These are phyloP conservation scores for Candida golubevii DNA, from an alignment of 805 yeast species.

Conservation along the genomic window DNA sequence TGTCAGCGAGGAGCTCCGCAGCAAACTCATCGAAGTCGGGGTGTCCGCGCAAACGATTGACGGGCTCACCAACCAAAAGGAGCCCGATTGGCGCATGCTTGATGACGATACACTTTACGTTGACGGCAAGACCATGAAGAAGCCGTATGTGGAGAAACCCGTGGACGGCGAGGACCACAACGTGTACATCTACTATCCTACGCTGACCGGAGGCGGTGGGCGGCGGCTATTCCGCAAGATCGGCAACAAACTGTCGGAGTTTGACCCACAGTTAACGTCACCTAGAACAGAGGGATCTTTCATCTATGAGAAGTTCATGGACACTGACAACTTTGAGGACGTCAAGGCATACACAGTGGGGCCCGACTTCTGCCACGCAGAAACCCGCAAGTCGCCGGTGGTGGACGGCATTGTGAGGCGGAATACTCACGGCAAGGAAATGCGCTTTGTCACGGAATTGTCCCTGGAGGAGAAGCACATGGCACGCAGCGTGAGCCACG, in stretches of 20 bases:
- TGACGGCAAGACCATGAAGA: conserved; percentile 64
- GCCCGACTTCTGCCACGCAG: conserved; percentile 88
- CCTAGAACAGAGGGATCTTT: conserved; percentile 91
- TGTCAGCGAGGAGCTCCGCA: conserved; percentile 52
- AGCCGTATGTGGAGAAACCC: conserved; percentile 97
- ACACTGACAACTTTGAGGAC: conserved; percentile 96
- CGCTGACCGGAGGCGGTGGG: conserved; percentile 95
- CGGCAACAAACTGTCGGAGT: conserved; percentile 95
- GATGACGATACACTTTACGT: conserved; percentile 75
- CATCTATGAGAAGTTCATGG: conserved; percentile 93
- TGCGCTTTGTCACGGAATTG: conserved; percentile 81
- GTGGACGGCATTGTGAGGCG: conserved; percentile 98
- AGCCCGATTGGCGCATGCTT: conserved; percentile 82
- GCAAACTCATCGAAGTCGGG: conserved; percentile 43
- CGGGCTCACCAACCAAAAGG: conserved; percentile 60
- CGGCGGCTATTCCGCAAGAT: conserved; percentile 89
- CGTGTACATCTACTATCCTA: conserved; percentile 85
- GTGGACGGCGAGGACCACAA: conserved; percentile 99
- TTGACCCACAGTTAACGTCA: conserved; percentile 67
- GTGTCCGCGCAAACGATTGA: conserved; percentile 44
- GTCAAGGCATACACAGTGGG: conserved; percentile 99
- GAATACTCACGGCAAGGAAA: conserved; percentile 96
- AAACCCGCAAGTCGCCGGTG: conserved; percentile 96
- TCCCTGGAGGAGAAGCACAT: conserved; percentile 69
- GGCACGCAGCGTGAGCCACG: conserved; percentile 71